These are phyloP conservation scores for Brassica hybrid DNA, from an alignment of 441 rosid species.

Conservation along the genomic window DNA sequence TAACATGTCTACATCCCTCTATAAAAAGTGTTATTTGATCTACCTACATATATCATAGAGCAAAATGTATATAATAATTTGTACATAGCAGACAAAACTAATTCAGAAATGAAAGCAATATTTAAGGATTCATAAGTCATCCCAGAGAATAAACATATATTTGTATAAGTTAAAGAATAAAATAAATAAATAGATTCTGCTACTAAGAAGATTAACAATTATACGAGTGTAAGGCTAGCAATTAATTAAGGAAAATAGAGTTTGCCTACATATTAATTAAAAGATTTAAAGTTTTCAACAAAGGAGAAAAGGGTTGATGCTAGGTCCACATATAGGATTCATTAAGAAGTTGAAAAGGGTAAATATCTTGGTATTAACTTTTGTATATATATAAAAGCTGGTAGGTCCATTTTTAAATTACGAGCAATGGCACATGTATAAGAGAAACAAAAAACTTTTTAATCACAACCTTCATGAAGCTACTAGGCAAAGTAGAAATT, in stretches of 20 bases:
- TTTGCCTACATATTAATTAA: conserved; percentile 13
- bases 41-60: conserved; percentile 32
- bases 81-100: conserved; percentile 18
- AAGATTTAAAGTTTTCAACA: conserved; percentile 22
- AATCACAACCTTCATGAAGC: background rate
- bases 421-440: background rate
- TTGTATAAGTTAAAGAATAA: conserved; percentile 21
- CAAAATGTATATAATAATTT: conserved; percentile 22
- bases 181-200: conserved; percentile 23
- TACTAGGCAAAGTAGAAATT: background rate
- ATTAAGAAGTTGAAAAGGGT: conserved; percentile 21
- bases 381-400: conserved; percentile 17
- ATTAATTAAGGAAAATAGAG: conserved; percentile 22
- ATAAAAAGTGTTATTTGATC: conserved; percentile 20
- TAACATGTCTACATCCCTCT: conserved; percentile 34
- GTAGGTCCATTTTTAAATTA: conserved; percentile 15
- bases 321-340: conserved; percentile 27
- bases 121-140: conserved; percentile 31
- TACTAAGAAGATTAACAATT: conserved; percentile 18
- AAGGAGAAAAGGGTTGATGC: conserved; percentile 20
- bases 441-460: background rate
- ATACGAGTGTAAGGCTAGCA: conserved; percentile 21
- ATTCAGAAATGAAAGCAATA: conserved; percentile 2
- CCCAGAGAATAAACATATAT: conserved; percentile 34
- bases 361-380: conserved; percentile 23